Evolutionary conservation across 1,284 basidiomycete genomes (phyloP).

Genomic region (Neotropicomus parvogracilis): DNA sequence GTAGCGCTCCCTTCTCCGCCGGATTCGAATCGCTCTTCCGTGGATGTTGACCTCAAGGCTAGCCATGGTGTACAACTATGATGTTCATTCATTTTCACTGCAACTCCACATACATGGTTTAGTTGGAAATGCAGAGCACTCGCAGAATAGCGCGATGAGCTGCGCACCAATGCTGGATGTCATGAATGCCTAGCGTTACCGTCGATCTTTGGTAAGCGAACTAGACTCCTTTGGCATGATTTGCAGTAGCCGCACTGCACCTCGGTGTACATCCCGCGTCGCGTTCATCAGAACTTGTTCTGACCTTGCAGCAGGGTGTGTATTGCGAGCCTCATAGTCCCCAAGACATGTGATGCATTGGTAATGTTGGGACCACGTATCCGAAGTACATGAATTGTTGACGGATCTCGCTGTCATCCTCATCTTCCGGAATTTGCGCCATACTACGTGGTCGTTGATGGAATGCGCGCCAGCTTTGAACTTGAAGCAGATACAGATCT

Average conservation of each 20-base stretch:
- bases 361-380: too few relatives aligned
- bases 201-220: constrained; percentile 71
- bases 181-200: constrained; percentile 85
- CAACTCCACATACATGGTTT: constrained; percentile 16
- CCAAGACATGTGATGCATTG: too few relatives aligned
- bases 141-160: constrained; percentile 82
- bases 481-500: constrained; percentile 36
- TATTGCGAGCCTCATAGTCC: too few relatives aligned
- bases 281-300: too few relatives aligned
- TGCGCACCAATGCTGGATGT: constrained; percentile 91
- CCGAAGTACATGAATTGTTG: too few relatives aligned
- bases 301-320: too few relatives aligned
- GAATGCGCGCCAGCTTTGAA: constrained; percentile 70
- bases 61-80: constrained; percentile 43
- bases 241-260: too few relatives aligned
- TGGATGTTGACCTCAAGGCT: constrained; percentile 59
- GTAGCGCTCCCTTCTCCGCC: constrained; percentile 42
- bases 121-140: constrained; percentile 19
- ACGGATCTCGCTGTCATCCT: constrained; percentile 84
- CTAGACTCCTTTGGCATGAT: constrained; percentile 90
- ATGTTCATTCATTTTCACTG: constrained; percentile 17
- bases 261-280: constrained; percentile 50
- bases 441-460: constrained; percentile 76
- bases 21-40: constrained; percentile 44
- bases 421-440: constrained; percentile 77